Evolutionary conservation across 78 protist species (phyloP), one percentile per base, ranked within the genome.

Genomic region (Guillardia theta): DNA sequence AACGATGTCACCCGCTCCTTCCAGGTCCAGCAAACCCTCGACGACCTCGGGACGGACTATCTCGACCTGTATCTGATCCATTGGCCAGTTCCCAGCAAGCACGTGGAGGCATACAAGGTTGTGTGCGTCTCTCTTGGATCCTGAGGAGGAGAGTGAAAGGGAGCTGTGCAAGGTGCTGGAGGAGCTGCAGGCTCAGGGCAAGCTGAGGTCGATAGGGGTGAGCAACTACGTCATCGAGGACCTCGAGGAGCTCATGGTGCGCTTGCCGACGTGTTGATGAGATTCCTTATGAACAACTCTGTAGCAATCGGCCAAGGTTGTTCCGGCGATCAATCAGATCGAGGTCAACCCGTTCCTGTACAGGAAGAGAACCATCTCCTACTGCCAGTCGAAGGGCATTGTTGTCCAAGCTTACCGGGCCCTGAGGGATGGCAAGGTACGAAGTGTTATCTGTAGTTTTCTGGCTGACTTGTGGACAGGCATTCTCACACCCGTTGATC

Each of bases 81-180:
- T 53, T 94, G 95, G 95, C 95, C 95, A 0, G 95, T 94, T 46
- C 93, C 95, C 43, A 88, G 77, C 46, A 62, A 88, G 93, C 93
- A 83, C 36, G 93, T 83, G 44, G 64, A 8, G 6, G 95, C 92
- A 19, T 48, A 83, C 93, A 4, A 39, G 62, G 92, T 70, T 15
- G 43, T 64, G n/a, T 12, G n/a, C 9, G 15, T 64, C 6, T 64
- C 15, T 33, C n/a, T 21, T 50, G 30, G 10, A 19, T 50, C 58
- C 58, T 19, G 58, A 50, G 15, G 58, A 19, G 58, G 58, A 19
- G 58, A 50, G 15, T 10, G 58, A 50, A 50, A 10, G 58, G 30
- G 58, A 50, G 58, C 30, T 50, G 15, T 19, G 21, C n/a, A 5
- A 78, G 90, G 90, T 50, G 46, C 92, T 95, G 64, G 96, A 95